Conservation (phyloP, 345 rosid genomes). For the Acer campestre region DNA sequence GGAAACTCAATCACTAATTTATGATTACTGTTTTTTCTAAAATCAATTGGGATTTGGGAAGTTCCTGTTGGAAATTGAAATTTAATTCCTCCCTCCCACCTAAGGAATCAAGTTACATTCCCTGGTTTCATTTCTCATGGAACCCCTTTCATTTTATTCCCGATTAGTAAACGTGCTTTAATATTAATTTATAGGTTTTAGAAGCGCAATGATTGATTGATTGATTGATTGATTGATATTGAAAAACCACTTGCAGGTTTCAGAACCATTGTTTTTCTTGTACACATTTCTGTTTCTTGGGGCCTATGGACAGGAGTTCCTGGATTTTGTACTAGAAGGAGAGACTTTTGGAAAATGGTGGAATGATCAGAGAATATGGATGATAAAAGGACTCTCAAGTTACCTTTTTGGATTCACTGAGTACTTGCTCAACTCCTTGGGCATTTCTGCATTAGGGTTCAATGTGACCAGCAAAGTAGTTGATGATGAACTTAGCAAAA, state of each 20-base stretch:
- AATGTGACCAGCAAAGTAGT: slow-evolving; percentile 59
- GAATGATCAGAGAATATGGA: slow-evolving; percentile 70
- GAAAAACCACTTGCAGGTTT: slow-evolving; percentile 32
- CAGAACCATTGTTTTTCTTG: slow-evolving; percentile 63
- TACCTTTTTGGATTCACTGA: slow-evolving; percentile 41
- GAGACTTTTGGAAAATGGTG: slow-evolving; percentile 67
- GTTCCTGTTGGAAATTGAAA: no score
- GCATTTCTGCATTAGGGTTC: slow-evolving; percentile 51
- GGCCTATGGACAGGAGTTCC: slow-evolving; percentile 52
- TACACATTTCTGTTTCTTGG: slow-evolving; percentile 64
- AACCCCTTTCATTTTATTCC: no score
- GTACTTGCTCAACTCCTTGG: slow-evolving; percentile 46
- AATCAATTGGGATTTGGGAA: no score
- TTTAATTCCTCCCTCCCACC: no score
- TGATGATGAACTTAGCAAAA: slow-evolving; percentile 51
- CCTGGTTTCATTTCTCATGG: no score
- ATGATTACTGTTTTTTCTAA: no score
- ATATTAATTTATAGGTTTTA: no score
- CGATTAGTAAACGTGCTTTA: no score
- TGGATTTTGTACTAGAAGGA: slow-evolving; percentile 41
- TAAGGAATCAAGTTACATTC: no score
- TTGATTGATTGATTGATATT: background rate
- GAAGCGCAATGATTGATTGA: background rate
- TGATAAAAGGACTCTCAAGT: slow-evolving; percentile 51
- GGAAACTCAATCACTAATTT: no score